phyloP scores from a whole-genome alignment of 2,329 filamentous ascomycete genomes.

The Paraphoma sp. region DNA sequence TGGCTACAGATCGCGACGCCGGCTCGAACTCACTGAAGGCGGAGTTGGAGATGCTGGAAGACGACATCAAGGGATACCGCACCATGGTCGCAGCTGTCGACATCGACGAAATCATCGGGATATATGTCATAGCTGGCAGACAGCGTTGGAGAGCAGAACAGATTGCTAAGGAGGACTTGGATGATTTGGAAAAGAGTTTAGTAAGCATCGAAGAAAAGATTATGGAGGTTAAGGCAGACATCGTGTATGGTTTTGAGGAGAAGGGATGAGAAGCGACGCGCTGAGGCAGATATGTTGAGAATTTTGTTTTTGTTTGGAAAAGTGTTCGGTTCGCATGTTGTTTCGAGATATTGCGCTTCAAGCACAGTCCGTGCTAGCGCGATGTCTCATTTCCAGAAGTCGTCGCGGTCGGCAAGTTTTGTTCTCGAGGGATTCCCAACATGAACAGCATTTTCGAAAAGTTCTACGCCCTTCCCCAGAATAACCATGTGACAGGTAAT shows the following conservation, averaged over 20 bases:
- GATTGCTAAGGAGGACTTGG: constrained; percentile 18
- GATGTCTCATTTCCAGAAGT: no score
- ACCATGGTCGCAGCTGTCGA: constrained; percentile 6
- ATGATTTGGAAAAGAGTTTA: constrained; percentile 16
- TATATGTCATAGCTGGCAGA: constrained; percentile 18
- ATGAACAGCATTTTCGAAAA: no score
- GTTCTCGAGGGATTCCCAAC: no score
- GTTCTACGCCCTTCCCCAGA: no score
- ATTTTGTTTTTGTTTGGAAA: background rate
- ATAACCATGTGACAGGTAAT: background rate
- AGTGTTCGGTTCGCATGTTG: background rate
- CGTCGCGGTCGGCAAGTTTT: no score
- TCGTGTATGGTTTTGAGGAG: constrained; percentile 10
- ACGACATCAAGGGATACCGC: constrained; percentile 14
- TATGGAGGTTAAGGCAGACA: constrained; percentile 13
- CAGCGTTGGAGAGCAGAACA: constrained; percentile 12
- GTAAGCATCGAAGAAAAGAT: constrained; percentile 6
- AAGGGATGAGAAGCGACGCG: background rate
- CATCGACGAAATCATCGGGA: constrained; percentile 16
- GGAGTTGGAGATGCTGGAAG: constrained; percentile 18
- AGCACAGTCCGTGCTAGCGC: no score
- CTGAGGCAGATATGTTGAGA: background rate
- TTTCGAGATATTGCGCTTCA: no score
- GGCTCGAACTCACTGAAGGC: constrained; percentile 16
- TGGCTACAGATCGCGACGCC: constrained; percentile 11